Evolutionary conservation across 2,329 filamentous ascomycete genomes (phyloP).

Genomic region (Fusarium albosuccineum): DNA sequence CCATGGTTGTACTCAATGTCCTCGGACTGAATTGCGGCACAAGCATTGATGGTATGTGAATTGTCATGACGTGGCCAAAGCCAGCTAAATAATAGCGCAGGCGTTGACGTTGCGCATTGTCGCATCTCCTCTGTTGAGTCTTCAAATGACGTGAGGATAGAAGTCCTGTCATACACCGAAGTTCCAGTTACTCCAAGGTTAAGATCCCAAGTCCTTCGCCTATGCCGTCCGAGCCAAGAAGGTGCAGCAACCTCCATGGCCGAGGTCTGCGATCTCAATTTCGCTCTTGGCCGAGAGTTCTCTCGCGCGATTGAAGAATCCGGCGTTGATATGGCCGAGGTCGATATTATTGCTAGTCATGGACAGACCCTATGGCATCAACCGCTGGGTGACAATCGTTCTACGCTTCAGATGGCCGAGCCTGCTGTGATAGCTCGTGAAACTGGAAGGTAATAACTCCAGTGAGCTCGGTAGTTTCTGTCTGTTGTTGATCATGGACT

Average conservation of each 20-base stretch:
- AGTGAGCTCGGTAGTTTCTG: neutral
- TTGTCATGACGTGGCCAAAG: no score
- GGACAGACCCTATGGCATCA: conserved; percentile 8
- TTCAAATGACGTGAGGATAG: conserved; percentile 11
- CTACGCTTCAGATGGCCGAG: conserved; percentile 1
- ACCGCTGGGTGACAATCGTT: neutral
- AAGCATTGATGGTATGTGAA: neutral
- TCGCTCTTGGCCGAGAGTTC: conserved; percentile 33
- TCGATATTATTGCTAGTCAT: conserved; percentile 44
- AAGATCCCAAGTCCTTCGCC: conserved; percentile 20
- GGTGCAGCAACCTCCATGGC: conserved; percentile 25
- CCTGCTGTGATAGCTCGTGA: neutral
- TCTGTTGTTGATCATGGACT: neutral
- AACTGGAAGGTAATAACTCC: neutral
- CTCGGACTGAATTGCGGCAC: neutral
- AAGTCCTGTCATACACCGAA: conserved; percentile 28
- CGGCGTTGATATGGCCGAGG: conserved; percentile 44
- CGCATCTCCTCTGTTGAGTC: conserved; percentile 9
- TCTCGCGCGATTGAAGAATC: conserved; percentile 27
- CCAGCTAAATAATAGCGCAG: neutral
- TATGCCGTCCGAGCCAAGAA: conserved; percentile 21
- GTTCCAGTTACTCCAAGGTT: conserved; percentile 22
- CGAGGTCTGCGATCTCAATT: conserved; percentile 37
- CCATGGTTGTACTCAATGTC: neutral
- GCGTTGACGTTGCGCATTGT: conserved; percentile 16